Percentiles rank a stretch among this genome's conserved stretches.
These are phyloP conservation scores for Phytophthora cactorum DNA, from an alignment of 352 stramenopile genomes.

Conservation along the genomic window DNA sequence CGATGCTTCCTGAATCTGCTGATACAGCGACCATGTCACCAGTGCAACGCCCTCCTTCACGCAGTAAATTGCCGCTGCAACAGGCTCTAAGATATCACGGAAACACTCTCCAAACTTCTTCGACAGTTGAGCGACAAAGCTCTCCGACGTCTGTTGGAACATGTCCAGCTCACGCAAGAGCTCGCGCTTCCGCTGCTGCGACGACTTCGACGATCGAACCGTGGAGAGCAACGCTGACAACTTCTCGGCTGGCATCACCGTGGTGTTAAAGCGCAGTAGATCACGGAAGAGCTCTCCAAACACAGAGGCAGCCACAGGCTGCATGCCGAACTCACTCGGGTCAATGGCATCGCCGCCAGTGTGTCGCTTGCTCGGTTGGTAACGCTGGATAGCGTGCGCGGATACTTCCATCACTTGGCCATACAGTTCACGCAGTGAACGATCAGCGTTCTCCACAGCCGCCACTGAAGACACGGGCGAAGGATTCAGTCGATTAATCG, in stretches of 20 bases:
- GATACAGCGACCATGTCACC: constrained; percentile 65
- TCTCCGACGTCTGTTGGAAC: constrained; percentile 90
- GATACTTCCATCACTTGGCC: constrained; percentile 39
- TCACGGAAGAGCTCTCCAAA: constrained; percentile 85
- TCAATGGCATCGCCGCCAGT: constrained; percentile 21
- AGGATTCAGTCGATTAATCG: constrained; percentile 63
- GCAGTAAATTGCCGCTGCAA: constrained; percentile 75
- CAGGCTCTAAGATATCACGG: constrained; percentile 84
- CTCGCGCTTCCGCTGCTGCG: constrained; percentile 60
- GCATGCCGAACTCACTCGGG: constrained; percentile 25
- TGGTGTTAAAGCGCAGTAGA: constrained; percentile 72
- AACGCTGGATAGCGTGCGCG: constrained; percentile 61
- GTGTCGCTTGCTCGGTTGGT: constrained; percentile 27
- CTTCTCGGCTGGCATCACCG: constrained; percentile 72
- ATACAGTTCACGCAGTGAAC: constrained; percentile 28
- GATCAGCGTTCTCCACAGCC: constrained; percentile 14
- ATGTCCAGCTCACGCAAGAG: constrained; percentile 86
- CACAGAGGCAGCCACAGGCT: constrained; percentile 42
- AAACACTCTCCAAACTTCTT: constrained; percentile 81
- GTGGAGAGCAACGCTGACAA: constrained; percentile 55
- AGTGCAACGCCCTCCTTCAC: constrained; percentile 89
- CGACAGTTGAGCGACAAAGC: constrained; percentile 67
- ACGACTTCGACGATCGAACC: constrained; percentile 40
- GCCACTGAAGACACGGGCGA: constrained; percentile 38
- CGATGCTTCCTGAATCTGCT: constrained; percentile 56